These are phyloP conservation scores for Silene uniflora DNA, from an alignment of 148 eudicot genomes.

Conservation along the genomic window DNA sequence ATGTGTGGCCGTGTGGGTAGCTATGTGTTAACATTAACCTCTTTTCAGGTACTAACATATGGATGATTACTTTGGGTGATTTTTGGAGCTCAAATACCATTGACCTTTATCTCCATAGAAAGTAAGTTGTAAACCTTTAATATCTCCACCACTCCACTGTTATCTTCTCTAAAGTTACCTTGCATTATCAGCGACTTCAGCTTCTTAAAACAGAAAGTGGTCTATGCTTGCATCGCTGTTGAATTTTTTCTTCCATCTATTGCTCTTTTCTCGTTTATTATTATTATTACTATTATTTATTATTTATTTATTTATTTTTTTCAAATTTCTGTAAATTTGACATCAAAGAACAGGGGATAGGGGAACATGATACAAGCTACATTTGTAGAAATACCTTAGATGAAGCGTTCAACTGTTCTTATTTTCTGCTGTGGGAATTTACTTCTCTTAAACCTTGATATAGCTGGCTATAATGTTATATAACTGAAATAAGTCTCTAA, in stretches of 20 bases:
- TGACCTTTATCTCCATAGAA: slow-evolving; percentile 87
- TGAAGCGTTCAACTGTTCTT: not conserved
- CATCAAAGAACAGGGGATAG: not conserved
- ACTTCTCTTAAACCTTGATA: not conserved
- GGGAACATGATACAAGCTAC: slow-evolving; percentile 2
- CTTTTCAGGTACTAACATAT: slow-evolving; percentile 67
- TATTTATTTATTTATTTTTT: not conserved
- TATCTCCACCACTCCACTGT: not conserved
- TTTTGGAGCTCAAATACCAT: slow-evolving; percentile 93
- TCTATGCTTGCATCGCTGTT: not conserved
- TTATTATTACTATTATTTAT: too few species aligned
- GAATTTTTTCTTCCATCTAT: not conserved
- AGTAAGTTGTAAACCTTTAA: slow-evolving; percentile 32
- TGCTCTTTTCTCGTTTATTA: not conserved
- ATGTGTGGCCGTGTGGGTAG: not conserved
- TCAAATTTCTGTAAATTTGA: not conserved
- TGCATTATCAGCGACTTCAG: not conserved
- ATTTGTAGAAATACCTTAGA: not conserved
- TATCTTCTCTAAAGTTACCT: not conserved
- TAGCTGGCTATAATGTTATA: not conserved
- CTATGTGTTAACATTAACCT: not conserved
- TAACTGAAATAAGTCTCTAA: not conserved
- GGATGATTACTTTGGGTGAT: slow-evolving; percentile 82
- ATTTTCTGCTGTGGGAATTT: not conserved
- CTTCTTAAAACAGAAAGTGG: not conserved